Conservation (phyloP, 352 stramenopile genomes). For the Globisporangium okanoganense region DNA sequence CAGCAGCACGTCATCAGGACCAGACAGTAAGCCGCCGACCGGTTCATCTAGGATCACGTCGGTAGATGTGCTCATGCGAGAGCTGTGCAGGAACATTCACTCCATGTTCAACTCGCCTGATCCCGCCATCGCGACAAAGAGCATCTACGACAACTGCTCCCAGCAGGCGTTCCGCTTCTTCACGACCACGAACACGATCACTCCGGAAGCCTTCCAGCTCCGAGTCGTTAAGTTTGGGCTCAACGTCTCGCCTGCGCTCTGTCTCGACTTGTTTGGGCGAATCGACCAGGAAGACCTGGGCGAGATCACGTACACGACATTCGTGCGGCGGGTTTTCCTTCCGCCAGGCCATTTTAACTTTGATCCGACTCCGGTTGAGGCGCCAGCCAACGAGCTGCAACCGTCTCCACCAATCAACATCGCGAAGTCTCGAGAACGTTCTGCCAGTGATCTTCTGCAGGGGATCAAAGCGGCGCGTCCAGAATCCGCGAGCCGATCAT, state of each 20-base stretch:
- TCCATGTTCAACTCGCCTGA: constrained; percentile 41
- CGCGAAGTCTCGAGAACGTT: background rate
- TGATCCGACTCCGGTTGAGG: background rate
- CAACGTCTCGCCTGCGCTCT: constrained; percentile 35
- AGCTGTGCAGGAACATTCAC: constrained; percentile 48
- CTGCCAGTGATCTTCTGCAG: background rate
- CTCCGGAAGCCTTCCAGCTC: constrained; percentile 57
- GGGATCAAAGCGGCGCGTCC: background rate
- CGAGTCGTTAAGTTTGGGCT: constrained; percentile 59
- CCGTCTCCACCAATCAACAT: background rate
- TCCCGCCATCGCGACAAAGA: constrained; percentile 29
- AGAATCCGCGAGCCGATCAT: background rate
- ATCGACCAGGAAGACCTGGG: constrained; percentile 66
- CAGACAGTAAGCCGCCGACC: constrained; percentile 3
- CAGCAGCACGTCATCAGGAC: background rate
- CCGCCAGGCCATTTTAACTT: constrained; percentile 34
- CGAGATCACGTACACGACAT: constrained; percentile 61
- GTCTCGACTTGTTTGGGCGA: constrained; percentile 50
- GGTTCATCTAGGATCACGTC: constrained; percentile 20
- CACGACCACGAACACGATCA: constrained; percentile 74
- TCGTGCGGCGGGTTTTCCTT: constrained; percentile 54
- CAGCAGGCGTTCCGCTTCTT: constrained; percentile 75
- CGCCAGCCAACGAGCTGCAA: background rate
- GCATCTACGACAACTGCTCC: constrained; percentile 52
- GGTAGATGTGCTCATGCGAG: constrained; percentile 45